Evolutionary conservation across 2,329 filamentous ascomycete species (phyloP).

Genomic region (Botrytis aclada): DNA sequence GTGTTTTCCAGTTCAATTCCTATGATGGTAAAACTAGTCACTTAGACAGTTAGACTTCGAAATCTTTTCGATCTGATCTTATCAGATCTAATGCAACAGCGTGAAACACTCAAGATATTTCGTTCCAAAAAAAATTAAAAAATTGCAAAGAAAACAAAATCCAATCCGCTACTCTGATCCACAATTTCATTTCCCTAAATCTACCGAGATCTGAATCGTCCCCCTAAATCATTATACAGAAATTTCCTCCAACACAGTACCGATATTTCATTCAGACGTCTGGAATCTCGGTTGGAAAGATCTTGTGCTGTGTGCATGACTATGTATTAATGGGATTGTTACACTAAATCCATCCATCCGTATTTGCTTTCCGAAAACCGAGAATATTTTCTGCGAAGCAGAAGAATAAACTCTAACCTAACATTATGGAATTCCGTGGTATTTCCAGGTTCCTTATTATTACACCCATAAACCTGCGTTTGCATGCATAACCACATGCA

Average conservation of each 20-base stretch:
- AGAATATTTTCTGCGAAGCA: background rate
- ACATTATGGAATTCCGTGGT: background rate
- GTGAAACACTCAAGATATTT: too few species aligned
- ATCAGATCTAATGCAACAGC: background rate
- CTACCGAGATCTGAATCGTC: too few species aligned
- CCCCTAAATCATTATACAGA: too few species aligned
- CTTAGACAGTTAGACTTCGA: background rate
- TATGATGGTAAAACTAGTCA: background rate
- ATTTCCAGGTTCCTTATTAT: background rate
- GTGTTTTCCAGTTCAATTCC: background rate
- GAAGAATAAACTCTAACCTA: background rate
- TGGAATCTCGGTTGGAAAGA: background rate
- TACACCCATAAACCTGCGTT: background rate
- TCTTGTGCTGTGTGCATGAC: background rate
- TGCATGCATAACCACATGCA: background rate
- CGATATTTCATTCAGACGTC: fast-evolving
- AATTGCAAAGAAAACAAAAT: too few species aligned
- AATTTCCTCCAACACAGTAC: too few species aligned
- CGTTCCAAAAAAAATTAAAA: too few species aligned
- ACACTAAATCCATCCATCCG: background rate
- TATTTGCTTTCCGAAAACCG: background rate
- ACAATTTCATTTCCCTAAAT: too few species aligned
- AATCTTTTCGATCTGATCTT: background rate
- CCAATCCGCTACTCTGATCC: too few species aligned
- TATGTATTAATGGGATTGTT: background rate